Evolutionary conservation across 2,329 filamentous ascomycete genomes (phyloP), one percentile per base, ranked within the genome.

Genomic region (Paecilomyces fulvus): DNA sequence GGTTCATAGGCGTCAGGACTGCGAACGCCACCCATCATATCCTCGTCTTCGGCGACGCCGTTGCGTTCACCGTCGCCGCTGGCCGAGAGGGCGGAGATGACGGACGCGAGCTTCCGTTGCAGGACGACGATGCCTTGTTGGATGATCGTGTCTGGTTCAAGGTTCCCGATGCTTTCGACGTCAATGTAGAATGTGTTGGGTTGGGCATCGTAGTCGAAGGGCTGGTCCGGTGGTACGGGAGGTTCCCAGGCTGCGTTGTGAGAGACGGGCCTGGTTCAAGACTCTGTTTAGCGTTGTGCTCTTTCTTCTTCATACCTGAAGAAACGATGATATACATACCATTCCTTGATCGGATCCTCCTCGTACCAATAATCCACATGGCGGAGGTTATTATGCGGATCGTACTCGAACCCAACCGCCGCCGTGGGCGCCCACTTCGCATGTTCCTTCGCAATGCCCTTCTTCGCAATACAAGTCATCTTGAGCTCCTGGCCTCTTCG

Each of bases 361-460:
- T 99, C 94, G 71, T 90, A 96, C 94, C 94, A 99, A 73, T 95
- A 84, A 67, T 95, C 90, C 56, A 94, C 80, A 74, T 99, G 94
- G 63, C 87, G 84, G 62, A 99, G 79, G 76, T 95, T 96, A 77
- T 99, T 99, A 73, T 95, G 89, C 59, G 94, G 94, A 71, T 99
- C 94, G 73, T 99, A 99, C 74, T 99, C 94, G 70, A 99, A 99
- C 23, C 90, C 92, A 46, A 99, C 86, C 3, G 94, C 94, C 46
- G 91, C 83, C 33, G 89, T 92, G 1, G 94, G 92, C 67, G 90
- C 89, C 94, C 94, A 99, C 75, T 99, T 99, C 9, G 94, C 90
- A 74, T 99, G 94, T 73, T 99, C 94, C 79, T 99, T 99, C 37
- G 92, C 92, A 62, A 97, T 97, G 1, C 94, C 94, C 80, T 97